A percentile compares a stretch with the other conserved stretches of the same genome.
Conservation (phyloP, 2,329 filamentous ascomycete genomes). For the Grosmannia clavigera region DNA sequence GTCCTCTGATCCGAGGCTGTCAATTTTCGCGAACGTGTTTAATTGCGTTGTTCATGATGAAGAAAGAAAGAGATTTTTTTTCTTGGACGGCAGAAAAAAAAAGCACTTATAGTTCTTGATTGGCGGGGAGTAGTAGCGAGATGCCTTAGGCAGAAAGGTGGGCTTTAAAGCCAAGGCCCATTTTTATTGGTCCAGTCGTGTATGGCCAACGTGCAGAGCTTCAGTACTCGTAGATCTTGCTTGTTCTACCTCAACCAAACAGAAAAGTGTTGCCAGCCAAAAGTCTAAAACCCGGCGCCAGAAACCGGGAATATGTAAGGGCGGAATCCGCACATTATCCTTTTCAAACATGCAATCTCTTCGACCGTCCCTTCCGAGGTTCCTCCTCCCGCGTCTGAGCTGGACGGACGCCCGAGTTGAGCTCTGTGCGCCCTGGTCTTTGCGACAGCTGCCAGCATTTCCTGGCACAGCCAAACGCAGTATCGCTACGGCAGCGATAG, state of each 20-base stretch:
- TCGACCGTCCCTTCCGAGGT: conserved; percentile 28
- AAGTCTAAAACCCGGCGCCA: neutral
- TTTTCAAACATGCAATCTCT: neutral
- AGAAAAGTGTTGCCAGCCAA: neutral
- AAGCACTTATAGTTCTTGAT: conserved; percentile 3
- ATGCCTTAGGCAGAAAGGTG: conserved; percentile 6
- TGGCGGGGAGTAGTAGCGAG: neutral
- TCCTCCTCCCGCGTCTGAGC: conserved; percentile 43
- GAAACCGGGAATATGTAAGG: neutral
- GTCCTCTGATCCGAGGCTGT: conserved; percentile 26
- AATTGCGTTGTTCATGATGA: conserved; percentile 36
- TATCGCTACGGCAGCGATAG: neutral
- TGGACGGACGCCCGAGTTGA: conserved; percentile 28
- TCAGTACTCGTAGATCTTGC: no score
- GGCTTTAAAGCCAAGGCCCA: neutral
- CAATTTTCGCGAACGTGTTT: conserved; percentile 30
- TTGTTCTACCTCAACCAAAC: neutral
- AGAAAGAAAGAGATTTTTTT: conserved; percentile 15
- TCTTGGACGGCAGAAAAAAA: neutral
- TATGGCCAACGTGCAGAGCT: neutral
- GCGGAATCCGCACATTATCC: neutral
- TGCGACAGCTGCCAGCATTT: neutral
- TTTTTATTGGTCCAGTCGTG: neutral
- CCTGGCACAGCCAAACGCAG: neutral
- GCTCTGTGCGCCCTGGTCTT: neutral